Evolutionary conservation across 768 basidiomycete species (phyloP).

Genomic region (Mrakia gelida): DNA sequence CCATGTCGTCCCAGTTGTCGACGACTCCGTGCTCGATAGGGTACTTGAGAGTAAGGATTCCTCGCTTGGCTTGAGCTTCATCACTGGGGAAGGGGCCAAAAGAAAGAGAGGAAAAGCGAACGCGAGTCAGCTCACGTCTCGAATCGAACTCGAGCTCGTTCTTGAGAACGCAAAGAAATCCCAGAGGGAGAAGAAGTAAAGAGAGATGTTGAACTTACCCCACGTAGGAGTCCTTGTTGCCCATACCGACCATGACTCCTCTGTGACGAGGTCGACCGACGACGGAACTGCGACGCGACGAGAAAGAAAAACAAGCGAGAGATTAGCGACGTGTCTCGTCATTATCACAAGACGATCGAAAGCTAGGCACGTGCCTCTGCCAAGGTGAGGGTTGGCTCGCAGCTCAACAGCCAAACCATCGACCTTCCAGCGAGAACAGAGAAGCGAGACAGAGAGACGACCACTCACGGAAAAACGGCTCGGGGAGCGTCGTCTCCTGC

Average conservation of each 20-base stretch:
- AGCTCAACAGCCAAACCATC: background rate
- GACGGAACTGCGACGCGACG: conserved; percentile 56
- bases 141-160: too few relatives aligned
- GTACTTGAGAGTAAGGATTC: conserved; percentile 88
- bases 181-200: background rate
- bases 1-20: conserved; percentile 91
- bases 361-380: too few relatives aligned
- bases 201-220: conserved; percentile 56
- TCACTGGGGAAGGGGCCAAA: conserved; percentile 53
- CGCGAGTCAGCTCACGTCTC: background rate
- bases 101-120: background rate
- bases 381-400: background rate
- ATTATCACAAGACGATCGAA: background rate
- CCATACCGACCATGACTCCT: conserved; percentile 96
- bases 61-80: conserved; percentile 89
- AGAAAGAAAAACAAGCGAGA: background rate
- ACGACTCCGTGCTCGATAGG: conserved; percentile 47
- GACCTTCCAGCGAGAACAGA: background rate
- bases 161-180: too few relatives aligned
- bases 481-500: conserved; percentile 82
- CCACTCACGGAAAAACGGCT: conserved; percentile 87
- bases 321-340: background rate
- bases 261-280: conserved; percentile 92
- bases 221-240: conserved; percentile 92
- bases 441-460: background rate